Conservation (phyloP, 768 basidiomycete species). For the Rhodotorula babjevae region DNA sequence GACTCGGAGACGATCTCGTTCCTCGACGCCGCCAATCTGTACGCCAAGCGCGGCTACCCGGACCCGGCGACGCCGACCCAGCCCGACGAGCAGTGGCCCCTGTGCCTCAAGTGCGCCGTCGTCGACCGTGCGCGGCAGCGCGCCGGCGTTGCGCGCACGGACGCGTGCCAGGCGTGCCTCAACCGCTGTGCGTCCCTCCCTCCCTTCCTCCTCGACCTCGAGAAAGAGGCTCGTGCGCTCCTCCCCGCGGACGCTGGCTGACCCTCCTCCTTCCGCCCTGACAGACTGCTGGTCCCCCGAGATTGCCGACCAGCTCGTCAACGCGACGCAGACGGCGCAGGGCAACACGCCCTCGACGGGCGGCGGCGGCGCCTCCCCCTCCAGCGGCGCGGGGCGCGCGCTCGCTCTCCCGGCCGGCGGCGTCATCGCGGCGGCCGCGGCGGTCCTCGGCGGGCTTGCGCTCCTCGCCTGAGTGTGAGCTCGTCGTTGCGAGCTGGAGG, state of each 20-base stretch:
- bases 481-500: too few relatives aligned
- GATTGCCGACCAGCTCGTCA: slow-evolving; percentile 10
- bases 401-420: neutral
- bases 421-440: neutral
- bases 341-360: neutral
- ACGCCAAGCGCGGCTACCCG: slow-evolving; percentile 50
- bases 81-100: slow-evolving; percentile 58
- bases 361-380: too few relatives aligned
- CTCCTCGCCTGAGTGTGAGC: neutral
- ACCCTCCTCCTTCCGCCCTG: too few relatives aligned
- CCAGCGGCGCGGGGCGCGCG: neutral
- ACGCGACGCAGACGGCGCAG: slow-evolving; percentile 10
- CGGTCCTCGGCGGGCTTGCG: neutral
- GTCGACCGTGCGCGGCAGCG: slow-evolving; percentile 53
- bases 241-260: too few relatives aligned
- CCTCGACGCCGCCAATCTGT: slow-evolving; percentile 59
- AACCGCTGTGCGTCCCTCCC: slow-evolving; percentile 13
- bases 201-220: neutral
- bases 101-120: slow-evolving; percentile 67
- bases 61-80: neutral
- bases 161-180: slow-evolving; percentile 14
- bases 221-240: too few relatives aligned
- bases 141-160: slow-evolving; percentile 1
- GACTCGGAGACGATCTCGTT: slow-evolving; percentile 56
- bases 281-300: slow-evolving; percentile 37